phyloP scores from a whole-genome alignment of 2,329 filamentous ascomycete species.

The Eutypa lata region DNA sequence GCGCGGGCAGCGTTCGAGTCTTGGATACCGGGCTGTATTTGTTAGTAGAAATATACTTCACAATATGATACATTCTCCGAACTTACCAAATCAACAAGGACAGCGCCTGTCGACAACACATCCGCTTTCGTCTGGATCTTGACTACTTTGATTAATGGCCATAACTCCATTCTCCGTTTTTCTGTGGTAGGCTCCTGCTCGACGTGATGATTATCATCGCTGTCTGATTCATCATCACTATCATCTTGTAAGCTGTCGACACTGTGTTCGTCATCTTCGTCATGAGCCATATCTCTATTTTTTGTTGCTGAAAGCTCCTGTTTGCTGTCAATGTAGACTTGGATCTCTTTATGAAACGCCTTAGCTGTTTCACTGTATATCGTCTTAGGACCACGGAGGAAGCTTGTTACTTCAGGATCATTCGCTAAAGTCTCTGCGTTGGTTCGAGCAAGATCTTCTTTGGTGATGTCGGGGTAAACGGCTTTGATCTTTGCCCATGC shows the following conservation, averaged over 20 bases:
- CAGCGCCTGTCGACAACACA: conserved; percentile 49
- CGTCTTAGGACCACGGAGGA: conserved; percentile 44
- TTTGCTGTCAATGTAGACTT: conserved; percentile 53
- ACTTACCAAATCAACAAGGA: conserved; percentile 52
- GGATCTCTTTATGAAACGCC: conserved; percentile 43
- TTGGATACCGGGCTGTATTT: conserved; percentile 48
- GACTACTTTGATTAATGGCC: conserved; percentile 40
- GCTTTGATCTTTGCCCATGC: conserved; percentile 39
- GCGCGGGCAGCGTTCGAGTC: conserved; percentile 59
- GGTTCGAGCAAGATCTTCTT: conserved; percentile 6
- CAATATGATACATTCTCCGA: neutral
- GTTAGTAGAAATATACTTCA: conserved; percentile 8
- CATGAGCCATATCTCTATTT: neutral
- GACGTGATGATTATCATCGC: neutral
- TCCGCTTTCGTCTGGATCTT: conserved; percentile 47
- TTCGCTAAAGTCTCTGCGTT: conserved; percentile 38
- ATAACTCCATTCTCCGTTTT: conserved; percentile 29
- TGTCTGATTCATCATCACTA: neutral
- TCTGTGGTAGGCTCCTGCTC: neutral
- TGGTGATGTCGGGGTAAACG: conserved; percentile 28
- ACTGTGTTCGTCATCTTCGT: neutral
- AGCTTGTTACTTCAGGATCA: conserved; percentile 31
- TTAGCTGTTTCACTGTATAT: conserved; percentile 35
- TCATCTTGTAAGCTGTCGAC: neutral
- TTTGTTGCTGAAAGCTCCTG: conserved; percentile 33